phyloP scores from a whole-genome alignment of 139 green algal genomes.

The Chlorella sorokiniana region DNA sequence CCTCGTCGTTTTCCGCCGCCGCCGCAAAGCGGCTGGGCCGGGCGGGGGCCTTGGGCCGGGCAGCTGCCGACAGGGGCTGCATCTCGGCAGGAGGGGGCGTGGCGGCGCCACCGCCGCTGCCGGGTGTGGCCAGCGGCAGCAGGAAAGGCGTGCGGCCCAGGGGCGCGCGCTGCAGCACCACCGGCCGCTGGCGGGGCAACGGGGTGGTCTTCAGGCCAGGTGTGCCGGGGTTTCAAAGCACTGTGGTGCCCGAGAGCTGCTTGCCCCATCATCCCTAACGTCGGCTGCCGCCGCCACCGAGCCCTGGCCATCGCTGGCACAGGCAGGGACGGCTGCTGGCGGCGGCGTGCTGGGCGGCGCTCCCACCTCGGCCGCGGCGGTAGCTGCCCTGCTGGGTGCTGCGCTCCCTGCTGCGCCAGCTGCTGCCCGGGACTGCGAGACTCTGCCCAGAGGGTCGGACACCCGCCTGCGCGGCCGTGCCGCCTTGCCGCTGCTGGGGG shows the following conservation, averaged over 20 bases:
- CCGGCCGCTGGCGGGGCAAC: constrained; percentile 18
- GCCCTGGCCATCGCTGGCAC: not conserved
- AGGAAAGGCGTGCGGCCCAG: not conserved
- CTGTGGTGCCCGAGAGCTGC: not conserved
- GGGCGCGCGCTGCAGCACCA: constrained; percentile 1
- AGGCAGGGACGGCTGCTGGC: not conserved
- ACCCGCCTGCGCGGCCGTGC: not conserved
- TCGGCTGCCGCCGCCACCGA: not conserved
- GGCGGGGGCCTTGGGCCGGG: not conserved
- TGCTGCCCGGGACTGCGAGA: not conserved
- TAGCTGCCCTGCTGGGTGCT: not conserved
- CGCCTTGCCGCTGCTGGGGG: constrained; percentile 7
- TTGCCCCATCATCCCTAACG: not conserved
- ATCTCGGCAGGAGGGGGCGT: not conserved
- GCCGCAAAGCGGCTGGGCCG: constrained; percentile 27
- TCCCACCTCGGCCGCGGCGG: not conserved
- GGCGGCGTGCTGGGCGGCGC: constrained; percentile 5
- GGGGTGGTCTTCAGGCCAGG: constrained; percentile 19
- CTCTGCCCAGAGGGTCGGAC: constrained; percentile 1
- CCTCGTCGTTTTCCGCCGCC: constrained; percentile 22
- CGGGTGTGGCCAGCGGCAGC: not conserved
- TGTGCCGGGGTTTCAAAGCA: constrained; percentile 22
- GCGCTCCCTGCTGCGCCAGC: not conserved
- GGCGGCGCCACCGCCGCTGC: not conserved
- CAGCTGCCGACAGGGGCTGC: not conserved